A percentile compares a stretch with the other conserved stretches of the same genome.
phyloP scores from a whole-genome alignment of 2,329 filamentous ascomycete genomes.

The Fusarium sp. region DNA sequence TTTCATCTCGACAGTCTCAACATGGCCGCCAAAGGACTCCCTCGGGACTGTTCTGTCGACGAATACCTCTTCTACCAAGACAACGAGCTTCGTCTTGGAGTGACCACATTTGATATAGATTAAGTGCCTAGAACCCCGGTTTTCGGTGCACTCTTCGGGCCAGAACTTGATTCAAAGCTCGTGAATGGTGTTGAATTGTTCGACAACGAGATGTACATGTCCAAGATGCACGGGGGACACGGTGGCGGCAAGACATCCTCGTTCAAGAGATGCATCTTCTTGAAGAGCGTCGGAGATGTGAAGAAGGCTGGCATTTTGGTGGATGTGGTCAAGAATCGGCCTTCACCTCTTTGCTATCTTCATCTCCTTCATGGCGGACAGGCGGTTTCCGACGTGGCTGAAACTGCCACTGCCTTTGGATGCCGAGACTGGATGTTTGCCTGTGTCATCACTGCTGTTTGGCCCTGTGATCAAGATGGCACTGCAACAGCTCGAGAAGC shows the following conservation, averaged over 20 bases:
- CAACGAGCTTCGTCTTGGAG: constrained; percentile 61
- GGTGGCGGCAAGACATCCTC: constrained; percentile 69
- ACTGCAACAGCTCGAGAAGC: constrained; percentile 53
- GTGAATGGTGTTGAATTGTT: constrained; percentile 66
- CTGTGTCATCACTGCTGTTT: constrained; percentile 73
- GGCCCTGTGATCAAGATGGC: constrained; percentile 65
- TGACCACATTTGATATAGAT: constrained; percentile 55
- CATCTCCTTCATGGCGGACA: constrained; percentile 72
- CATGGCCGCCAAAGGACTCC: constrained; percentile 54
- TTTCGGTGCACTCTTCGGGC: no score
- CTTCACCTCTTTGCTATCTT: constrained; percentile 68
- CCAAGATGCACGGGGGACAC: constrained; percentile 69
- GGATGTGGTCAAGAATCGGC: constrained; percentile 59
- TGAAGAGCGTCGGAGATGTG: constrained; percentile 58
- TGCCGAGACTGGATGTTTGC: constrained; percentile 74
- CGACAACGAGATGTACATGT: constrained; percentile 71
- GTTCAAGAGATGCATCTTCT: constrained; percentile 74
- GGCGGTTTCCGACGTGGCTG: constrained; percentile 57
- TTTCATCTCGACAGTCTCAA: constrained; percentile 58
- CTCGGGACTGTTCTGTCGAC: constrained; percentile 61
- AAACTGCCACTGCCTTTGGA: constrained; percentile 68
- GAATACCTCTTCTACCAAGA: constrained; percentile 66
- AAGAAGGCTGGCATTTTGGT: constrained; percentile 54
- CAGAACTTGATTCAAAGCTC: constrained; percentile 44
- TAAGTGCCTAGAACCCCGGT: no score